Conservation (phyloP, 148 eudicot species). For the Spergularia bocconei region DNA sequence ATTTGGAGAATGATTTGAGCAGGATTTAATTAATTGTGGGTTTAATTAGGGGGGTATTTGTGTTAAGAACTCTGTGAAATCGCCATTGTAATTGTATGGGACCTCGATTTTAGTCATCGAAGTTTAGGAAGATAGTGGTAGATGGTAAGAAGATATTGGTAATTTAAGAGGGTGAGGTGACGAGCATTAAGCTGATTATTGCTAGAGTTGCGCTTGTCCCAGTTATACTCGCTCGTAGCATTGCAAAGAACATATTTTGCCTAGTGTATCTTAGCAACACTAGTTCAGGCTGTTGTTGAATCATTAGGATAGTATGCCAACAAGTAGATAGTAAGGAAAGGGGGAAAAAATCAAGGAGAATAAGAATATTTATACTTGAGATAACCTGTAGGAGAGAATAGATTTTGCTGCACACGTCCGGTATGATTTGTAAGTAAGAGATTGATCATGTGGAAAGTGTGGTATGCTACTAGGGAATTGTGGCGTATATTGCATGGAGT, state of each 20-base stretch:
- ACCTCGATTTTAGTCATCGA: conserved; percentile 2
- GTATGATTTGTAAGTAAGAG: no score
- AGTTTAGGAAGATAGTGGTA: neutral
- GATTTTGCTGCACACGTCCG: no score
- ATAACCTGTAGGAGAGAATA: no score
- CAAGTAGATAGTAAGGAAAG: no score
- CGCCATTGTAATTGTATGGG: neutral
- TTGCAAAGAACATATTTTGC: neutral
- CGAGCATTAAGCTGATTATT: neutral
- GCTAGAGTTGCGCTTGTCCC: neutral
- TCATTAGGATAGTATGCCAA: neutral
- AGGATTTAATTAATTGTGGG: neutral
- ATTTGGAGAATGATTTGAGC: neutral
- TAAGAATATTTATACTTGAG: no score
- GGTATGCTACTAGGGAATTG: neutral
- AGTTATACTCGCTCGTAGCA: neutral
- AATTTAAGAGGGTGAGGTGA: neutral
- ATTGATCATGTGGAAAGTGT: neutral
- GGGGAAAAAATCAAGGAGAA: no score
- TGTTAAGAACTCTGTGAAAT: neutral
- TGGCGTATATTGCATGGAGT: neutral
- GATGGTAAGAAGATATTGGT: neutral
- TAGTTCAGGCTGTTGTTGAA: neutral
- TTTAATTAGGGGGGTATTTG: neutral
- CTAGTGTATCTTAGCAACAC: neutral